Evolutionary conservation across 345 rosid genomes (phyloP).

Genomic region (Durio zibethinus): DNA sequence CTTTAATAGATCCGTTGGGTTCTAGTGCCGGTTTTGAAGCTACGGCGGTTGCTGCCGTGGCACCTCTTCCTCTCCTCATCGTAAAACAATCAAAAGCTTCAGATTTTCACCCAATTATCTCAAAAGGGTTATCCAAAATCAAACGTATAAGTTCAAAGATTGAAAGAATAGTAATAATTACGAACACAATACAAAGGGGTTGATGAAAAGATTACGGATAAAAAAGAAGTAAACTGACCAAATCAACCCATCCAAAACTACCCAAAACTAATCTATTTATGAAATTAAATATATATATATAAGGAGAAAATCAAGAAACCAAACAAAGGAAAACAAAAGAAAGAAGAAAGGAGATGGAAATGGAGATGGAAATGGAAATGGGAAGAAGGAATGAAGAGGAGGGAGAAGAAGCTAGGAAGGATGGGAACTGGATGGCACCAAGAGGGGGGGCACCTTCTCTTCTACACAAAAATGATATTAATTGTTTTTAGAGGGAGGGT

Average conservation of each 20-base stretch:
- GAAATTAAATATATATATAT: no score
- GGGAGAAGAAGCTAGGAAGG: constrained; percentile 12
- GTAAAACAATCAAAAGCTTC: neutral
- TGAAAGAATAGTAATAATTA: neutral
- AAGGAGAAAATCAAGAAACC: neutral
- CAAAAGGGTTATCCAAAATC: neutral
- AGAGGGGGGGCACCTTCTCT: constrained; percentile 27
- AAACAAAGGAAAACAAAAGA: neutral
- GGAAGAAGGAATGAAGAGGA: constrained; percentile 17
- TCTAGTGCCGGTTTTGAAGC: constrained; percentile 32
- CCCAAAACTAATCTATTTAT: neutral
- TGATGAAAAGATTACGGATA: neutral
- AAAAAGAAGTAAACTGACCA: neutral
- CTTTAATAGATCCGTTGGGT: constrained; percentile 22
- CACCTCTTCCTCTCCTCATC: constrained; percentile 71
- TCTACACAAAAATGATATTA: constrained; percentile 26
- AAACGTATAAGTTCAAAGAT: neutral
- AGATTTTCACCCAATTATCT: neutral
- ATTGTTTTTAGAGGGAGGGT: neutral
- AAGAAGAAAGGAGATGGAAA: constrained; percentile 15
- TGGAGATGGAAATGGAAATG: constrained; percentile 4
- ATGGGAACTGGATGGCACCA: constrained; percentile 28
- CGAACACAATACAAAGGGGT: neutral
- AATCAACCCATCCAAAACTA: constrained; percentile 12
- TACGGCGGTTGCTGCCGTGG: constrained; percentile 15